Evolutionary conservation across 1,284 basidiomycete genomes (phyloP).

Genomic region (Pholiota adiposa): DNA sequence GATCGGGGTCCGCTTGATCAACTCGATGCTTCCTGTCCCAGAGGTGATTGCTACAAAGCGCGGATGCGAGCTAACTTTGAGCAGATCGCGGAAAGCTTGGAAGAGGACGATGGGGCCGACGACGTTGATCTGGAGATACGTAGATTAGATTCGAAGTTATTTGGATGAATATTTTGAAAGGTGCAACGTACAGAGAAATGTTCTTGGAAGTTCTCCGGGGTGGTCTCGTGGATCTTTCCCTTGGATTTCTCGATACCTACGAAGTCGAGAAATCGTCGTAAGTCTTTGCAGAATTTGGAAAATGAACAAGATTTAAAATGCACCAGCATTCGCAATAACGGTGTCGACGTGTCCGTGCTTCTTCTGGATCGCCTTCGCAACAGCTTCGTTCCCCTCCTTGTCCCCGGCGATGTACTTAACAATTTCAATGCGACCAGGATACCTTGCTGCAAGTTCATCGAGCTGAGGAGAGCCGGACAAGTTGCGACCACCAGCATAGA

Average conservation of each 20-base stretch:
- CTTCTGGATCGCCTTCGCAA: no score
- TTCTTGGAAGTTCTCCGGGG: background rate
- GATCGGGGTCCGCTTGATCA: background rate
- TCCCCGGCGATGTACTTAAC: no score
- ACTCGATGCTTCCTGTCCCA: background rate
- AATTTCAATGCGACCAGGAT: no score
- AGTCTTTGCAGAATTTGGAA: background rate
- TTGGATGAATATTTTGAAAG: background rate
- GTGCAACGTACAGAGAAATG: slow-evolving; percentile 4
- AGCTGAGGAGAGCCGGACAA: no score
- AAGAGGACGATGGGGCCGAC: slow-evolving; percentile 4
- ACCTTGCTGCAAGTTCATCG: no score
- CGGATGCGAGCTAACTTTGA: background rate
- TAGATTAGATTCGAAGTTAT: background rate
- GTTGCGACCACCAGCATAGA: no score
- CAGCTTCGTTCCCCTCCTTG: no score
- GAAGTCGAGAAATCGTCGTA: background rate
- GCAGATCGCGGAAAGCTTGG: background rate
- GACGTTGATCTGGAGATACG: slow-evolving; percentile 1
- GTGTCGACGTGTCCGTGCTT: slow-evolving; percentile 16
- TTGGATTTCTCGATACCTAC: background rate
- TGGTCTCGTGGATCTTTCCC: background rate
- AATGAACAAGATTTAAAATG: background rate
- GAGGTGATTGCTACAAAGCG: slow-evolving; percentile 10
- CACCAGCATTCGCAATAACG: slow-evolving; percentile 18